Percentiles rank a stretch among this genome's conserved stretches.
Evolutionary conservation across 1,139 yeast species (phyloP).

Genomic region (Suhomyces panamericanus): DNA sequence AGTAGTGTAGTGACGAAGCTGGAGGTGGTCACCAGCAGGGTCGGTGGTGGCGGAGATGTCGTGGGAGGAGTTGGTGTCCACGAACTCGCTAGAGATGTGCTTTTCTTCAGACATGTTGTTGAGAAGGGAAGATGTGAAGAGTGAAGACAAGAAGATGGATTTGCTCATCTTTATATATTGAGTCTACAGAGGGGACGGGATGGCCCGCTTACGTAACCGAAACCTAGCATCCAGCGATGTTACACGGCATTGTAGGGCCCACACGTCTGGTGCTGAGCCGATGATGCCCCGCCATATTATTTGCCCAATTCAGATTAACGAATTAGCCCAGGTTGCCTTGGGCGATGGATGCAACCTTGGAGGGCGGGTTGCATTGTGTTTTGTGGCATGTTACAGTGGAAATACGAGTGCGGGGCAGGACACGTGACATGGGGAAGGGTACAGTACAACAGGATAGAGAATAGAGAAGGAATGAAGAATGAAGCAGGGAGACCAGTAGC

Average conservation of each 20-base stretch:
- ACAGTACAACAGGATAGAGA: too few species aligned
- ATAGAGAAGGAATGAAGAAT: too few species aligned
- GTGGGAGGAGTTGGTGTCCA: conserved; percentile 11
- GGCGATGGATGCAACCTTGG: conserved; percentile 2
- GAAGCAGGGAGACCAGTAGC: too few species aligned
- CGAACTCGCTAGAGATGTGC: conserved; percentile 11
- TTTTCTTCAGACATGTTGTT: conserved; percentile 12
- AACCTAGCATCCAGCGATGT: conserved; percentile 7
- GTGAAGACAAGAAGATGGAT: too few species aligned
- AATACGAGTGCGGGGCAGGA: conserved; percentile 1
- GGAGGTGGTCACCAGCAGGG: conserved; percentile 20
- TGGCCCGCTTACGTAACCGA: conserved; percentile 9
- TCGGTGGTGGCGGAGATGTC: conserved; percentile 5
- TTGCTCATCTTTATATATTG: too few species aligned
- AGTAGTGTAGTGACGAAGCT: conserved; percentile 28
- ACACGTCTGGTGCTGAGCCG: conserved; percentile 3
- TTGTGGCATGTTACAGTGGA: conserved; percentile 6
- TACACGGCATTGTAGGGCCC: conserved; percentile 12
- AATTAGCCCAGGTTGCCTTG: conserved; percentile 5
- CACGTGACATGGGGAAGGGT: not conserved
- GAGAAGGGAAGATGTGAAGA: not conserved
- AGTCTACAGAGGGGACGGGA: not conserved
- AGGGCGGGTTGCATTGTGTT: conserved; percentile 2
- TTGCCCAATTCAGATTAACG: conserved; percentile 1
- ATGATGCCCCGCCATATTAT: conserved; percentile 2